Conservation (phyloP, 257 asterid genomes). For the Ilex aquifolium region DNA sequence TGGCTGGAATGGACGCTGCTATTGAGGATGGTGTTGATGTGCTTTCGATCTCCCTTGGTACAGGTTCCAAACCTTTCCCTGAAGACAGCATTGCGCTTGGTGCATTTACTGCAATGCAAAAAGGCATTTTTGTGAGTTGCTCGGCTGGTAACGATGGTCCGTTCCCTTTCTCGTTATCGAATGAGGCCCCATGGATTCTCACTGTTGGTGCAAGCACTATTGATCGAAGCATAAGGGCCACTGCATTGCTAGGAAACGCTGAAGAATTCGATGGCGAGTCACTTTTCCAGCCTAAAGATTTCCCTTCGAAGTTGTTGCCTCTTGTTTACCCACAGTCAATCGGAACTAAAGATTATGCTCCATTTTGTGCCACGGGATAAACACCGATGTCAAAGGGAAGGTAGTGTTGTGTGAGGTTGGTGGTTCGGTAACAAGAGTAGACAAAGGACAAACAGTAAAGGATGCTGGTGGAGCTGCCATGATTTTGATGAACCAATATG, state of each 20-base stretch:
- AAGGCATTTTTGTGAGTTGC: slow-evolving; percentile 40
- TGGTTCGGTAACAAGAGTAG: background rate
- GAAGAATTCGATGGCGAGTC: slow-evolving; percentile 27
- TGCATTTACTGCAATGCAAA: slow-evolving; percentile 35
- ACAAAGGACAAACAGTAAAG: slow-evolving; percentile 16
- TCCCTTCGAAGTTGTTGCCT: slow-evolving; percentile 9
- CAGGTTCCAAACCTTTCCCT: background rate
- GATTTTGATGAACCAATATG: slow-evolving; percentile 7
- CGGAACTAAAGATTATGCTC: slow-evolving; percentile 4
- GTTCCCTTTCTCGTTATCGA: background rate
- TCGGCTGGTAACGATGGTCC: slow-evolving; percentile 36
- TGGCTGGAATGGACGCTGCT: slow-evolving; percentile 48
- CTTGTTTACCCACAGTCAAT: slow-evolving; percentile 27
- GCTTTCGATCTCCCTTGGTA: slow-evolving; percentile 31
- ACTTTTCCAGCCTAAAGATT: slow-evolving; percentile 25
- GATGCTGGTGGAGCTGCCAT: slow-evolving; percentile 26
- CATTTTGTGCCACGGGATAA: slow-evolving; percentile 11
- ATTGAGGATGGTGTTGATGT: slow-evolving; percentile 41
- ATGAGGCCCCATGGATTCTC: slow-evolving; percentile 46
- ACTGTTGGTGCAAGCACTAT: slow-evolving; percentile 46
- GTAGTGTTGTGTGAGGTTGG: slow-evolving; percentile 19
- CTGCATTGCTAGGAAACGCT: slow-evolving; percentile 29
- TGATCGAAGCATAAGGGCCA: slow-evolving; percentile 33
- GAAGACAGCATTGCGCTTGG: slow-evolving; percentile 16
- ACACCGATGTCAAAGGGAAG: slow-evolving; percentile 9